Conservation (phyloP, 768 basidiomycete species). For the Mrakia blollopis region DNA sequence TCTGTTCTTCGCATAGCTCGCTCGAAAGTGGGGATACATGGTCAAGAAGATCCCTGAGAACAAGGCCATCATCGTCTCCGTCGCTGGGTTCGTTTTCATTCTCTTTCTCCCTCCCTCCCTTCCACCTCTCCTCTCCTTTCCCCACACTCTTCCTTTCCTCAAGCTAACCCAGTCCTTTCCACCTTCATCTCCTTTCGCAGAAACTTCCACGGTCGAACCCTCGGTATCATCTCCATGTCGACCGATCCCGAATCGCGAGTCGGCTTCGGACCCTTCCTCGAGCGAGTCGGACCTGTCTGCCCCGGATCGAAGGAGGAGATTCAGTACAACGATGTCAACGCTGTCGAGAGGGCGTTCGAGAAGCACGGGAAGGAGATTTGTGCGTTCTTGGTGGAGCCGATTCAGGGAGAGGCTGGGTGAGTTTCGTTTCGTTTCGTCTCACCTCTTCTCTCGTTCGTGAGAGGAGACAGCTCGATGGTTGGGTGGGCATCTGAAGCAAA, state of each 20-base stretch:
- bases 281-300: conserved; percentile 75
- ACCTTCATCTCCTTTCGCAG: conserved; percentile 37
- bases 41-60: conserved; percentile 76
- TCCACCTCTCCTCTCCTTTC: neutral
- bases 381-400: conserved; percentile 93
- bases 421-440: conserved; percentile 39
- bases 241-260: conserved; percentile 84
- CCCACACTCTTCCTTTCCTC: neutral
- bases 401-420: conserved; percentile 97
- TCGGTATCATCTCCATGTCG: conserved; percentile 89
- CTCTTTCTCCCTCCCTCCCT: neutral
- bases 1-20: conserved; percentile 48
- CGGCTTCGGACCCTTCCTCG: conserved; percentile 88
- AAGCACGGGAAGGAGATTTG: conserved; percentile 76
- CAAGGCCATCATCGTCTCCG: conserved; percentile 78
- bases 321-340: conserved; percentile 74
- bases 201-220: conserved; percentile 93
- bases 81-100: conserved; percentile 48
- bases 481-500: no score
- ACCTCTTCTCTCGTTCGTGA: no score
- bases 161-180: neutral
- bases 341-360: conserved; percentile 75
- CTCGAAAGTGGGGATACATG: conserved; percentile 94
- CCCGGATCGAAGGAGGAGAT: conserved; percentile 53
- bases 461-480: no score